Base-by-base conservation (phyloP, 2,329 filamentous ascomycete species). In the Alternaria panax region DNA sequence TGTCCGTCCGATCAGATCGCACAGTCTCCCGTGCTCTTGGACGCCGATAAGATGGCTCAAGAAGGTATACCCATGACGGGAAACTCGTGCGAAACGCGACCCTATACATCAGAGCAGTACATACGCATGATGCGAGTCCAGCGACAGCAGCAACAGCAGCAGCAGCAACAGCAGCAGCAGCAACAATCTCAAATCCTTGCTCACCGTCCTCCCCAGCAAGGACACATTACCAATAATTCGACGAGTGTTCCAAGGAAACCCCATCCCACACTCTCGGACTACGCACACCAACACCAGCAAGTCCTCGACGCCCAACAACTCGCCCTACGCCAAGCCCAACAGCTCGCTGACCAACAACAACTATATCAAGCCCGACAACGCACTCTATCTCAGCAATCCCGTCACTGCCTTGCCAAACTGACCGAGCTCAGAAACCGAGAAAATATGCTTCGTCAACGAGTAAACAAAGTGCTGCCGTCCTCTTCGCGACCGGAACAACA, bases 61-160 rank as follows among this genome's bases (percentile, higher is more conserved):
- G 64, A 66, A 7, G 62, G 64, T 16, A 67, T 65, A 11, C 64
- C 64, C 3, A 65, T 60, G 62, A 55, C 53, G 2, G 58, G 40
- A 16, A 65, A 63, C 42, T 36, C 25, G 5, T 11, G 38, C 11
- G 20, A 41, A 41, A 5, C 38, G 20, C 5, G 20, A 16, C 12
- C 11, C 5, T 41, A 16, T 20, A 41, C 18, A 7, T 14, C 12
- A 12, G 38, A 24, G 5, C 38, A 41, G n/a, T 22, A 14, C 18
- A 14, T 41, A 6, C 11, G 11, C 20, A 22, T 22, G 18, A 22
- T 41, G 38, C 4, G 11, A 41, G 18, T 22, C 4, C 18, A 41
- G 38, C 38, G 22, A 22, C 38, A 22, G 7, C 9, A 22, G 4
- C n/a, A 30, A 11, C 30, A 14, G 11, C 30, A 32, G 11, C 30